A percentile compares a stretch with the other conserved stretches of the same genome.
Evolutionary conservation across 805 yeast species (phyloP).

Genomic region (Alloascoidea hylecoeti): DNA sequence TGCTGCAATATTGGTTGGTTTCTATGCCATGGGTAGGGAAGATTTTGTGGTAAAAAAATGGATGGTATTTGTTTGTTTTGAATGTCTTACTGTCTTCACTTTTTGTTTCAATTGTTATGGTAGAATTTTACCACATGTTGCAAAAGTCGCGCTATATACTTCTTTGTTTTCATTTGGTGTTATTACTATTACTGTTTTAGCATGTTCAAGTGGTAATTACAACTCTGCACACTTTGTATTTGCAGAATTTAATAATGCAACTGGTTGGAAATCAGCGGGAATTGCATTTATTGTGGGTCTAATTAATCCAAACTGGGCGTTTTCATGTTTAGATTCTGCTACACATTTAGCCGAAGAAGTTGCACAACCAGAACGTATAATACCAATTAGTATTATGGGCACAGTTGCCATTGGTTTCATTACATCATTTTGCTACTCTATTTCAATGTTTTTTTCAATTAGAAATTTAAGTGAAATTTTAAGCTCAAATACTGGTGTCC

Average conservation of each 20-base stretch:
- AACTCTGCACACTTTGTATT: conserved; percentile 40
- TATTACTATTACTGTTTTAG: conserved; percentile 38
- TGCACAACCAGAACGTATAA: conserved; percentile 38
- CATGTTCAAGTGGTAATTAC: conserved; percentile 36
- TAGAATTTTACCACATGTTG: conserved; percentile 33
- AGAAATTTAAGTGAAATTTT: conserved; percentile 34
- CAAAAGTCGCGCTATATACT: conserved; percentile 32
- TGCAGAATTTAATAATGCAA: conserved; percentile 33
- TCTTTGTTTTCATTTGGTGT: conserved; percentile 37
- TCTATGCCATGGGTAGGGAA: conserved; percentile 22
- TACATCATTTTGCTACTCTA: conserved; percentile 39
- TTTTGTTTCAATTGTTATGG: conserved; percentile 37
- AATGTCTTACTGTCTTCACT: conserved; percentile 26
- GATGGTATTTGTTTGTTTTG: conserved; percentile 39
- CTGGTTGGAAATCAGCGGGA: conserved; percentile 47
- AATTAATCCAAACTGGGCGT: conserved; percentile 58
- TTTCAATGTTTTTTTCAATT: conserved; percentile 47
- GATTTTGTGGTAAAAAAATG: conserved; percentile 28
- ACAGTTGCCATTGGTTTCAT: conserved; percentile 52
- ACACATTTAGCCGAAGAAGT: conserved; percentile 63
- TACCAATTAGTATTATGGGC: conserved; percentile 47
- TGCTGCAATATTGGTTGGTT: conserved; percentile 32
- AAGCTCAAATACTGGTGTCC: conserved; percentile 40
- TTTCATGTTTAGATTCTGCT: conserved; percentile 55
- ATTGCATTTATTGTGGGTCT: conserved; percentile 60